Evolutionary conservation across 768 basidiomycete genomes (phyloP).

Genomic region (Suillus luteus): DNA sequence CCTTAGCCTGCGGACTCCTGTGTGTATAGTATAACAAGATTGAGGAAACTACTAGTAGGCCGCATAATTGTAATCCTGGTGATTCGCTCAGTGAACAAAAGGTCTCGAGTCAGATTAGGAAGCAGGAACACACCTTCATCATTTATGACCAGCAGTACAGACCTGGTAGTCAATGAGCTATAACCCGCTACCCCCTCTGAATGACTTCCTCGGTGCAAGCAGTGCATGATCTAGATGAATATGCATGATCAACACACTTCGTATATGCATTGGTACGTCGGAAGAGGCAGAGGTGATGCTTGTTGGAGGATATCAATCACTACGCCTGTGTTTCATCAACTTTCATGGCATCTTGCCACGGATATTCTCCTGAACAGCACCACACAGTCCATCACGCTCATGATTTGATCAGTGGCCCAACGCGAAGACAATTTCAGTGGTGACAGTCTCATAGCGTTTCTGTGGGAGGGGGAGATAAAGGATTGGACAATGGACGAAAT

Average conservation of each 20-base stretch:
- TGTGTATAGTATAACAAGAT: background rate
- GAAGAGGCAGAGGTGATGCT: background rate
- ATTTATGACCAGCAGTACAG: background rate
- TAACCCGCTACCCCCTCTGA: background rate
- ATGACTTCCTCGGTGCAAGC: background rate
- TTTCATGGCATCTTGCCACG: background rate
- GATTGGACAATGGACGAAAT: background rate
- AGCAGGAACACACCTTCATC: background rate
- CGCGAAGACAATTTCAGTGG: background rate
- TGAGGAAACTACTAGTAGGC: background rate
- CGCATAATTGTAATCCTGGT: background rate
- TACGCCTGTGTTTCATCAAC: background rate
- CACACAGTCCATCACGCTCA: background rate
- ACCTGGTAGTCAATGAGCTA: background rate
- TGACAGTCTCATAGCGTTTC: background rate
- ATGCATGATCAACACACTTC: background rate
- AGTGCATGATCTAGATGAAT: background rate
- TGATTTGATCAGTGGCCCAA: background rate
- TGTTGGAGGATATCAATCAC: background rate
- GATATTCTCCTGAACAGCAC: no score
- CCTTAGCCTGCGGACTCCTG: background rate
- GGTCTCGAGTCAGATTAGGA: background rate
- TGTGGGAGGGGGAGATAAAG: background rate
- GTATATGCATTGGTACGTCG: background rate
- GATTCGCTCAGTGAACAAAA: background rate